These are phyloP conservation scores for Croton laevigatus DNA, from an alignment of 441 rosid species.

Conservation along the genomic window DNA sequence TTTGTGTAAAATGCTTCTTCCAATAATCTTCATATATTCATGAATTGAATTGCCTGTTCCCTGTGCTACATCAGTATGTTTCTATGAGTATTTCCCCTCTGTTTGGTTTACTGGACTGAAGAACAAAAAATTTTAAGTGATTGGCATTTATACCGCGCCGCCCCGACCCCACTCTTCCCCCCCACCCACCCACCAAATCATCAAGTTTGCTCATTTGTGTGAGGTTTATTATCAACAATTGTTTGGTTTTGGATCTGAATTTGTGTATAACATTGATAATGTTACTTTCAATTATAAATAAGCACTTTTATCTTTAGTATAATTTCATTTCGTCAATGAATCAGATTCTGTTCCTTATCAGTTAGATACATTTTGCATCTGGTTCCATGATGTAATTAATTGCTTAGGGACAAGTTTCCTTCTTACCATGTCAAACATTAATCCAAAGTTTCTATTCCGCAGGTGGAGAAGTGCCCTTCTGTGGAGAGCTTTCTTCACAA, in stretches of 20 bases:
- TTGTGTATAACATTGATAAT: background rate
- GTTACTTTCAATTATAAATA: background rate
- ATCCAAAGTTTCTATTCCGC: conserved; percentile 23
- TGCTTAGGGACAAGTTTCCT: background rate
- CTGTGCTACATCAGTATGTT: background rate
- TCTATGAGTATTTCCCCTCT: background rate
- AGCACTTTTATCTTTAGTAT: background rate
- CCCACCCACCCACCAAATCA: too few species aligned
- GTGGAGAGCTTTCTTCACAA: conserved; percentile 87
- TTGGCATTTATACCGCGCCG: background rate
- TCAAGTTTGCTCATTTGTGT: background rate
- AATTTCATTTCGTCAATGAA: background rate
- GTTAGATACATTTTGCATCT: background rate
- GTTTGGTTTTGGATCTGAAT: background rate
- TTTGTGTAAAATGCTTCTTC: background rate
- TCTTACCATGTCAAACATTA: background rate
- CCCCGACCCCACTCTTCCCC: too few species aligned
- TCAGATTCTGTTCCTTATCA: background rate
- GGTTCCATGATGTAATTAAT: background rate
- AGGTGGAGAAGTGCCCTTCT: conserved; percentile 96
- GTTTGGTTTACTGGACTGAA: background rate
- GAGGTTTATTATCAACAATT: background rate
- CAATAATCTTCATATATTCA: background rate
- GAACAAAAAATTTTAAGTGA: background rate
- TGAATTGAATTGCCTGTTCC: background rate